Percentiles rank a stretch among this genome's conserved stretches.
Evolutionary conservation across 768 basidiomycete genomes (phyloP).

Genomic region (Lactifluus piperatus): DNA sequence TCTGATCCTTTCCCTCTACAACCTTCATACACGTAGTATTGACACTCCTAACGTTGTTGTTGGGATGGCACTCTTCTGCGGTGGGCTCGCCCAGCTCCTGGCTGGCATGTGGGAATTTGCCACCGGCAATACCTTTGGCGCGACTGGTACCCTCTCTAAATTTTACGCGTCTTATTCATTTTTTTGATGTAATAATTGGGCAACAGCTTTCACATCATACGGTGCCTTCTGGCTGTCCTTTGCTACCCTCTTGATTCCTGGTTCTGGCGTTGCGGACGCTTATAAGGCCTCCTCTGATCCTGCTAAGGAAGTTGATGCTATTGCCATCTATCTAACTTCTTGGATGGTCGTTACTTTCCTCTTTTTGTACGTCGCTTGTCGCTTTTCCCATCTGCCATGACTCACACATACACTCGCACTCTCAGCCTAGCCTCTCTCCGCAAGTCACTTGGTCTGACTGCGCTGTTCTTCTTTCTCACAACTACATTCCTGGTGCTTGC

Average conservation of each 20-base stretch:
- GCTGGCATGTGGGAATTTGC: conserved; percentile 76
- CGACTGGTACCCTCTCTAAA: conserved; percentile 44
- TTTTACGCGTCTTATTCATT: background rate
- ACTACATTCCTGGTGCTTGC: conserved; percentile 44
- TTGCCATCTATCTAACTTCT: conserved; percentile 65
- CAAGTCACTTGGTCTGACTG: conserved; percentile 40
- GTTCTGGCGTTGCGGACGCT: conserved; percentile 49
- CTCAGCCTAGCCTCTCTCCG: conserved; percentile 42
- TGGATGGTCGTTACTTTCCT: conserved; percentile 71
- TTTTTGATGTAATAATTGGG: background rate
- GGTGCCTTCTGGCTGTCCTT: conserved; percentile 89
- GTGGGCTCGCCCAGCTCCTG: conserved; percentile 77
- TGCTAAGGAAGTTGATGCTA: conserved; percentile 41
- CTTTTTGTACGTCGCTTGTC: conserved; percentile 42
- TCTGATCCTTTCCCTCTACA: conserved; percentile 69
- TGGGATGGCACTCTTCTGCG: conserved; percentile 81
- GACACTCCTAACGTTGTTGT: conserved; percentile 58
- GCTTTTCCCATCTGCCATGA: background rate
- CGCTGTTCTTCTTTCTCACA: conserved; percentile 44
- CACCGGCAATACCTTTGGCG: conserved; percentile 59
- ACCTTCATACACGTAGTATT: conserved; percentile 48
- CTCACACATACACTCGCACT: background rate
- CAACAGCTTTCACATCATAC: conserved; percentile 66
- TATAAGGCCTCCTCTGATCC: conserved; percentile 29
- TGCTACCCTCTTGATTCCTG: conserved; percentile 62